Percentiles rank a stretch among this genome's conserved stretches.
phyloP scores from a whole-genome alignment of 495 filamentous ascomycete species.

The Xylaria acuta region DNA sequence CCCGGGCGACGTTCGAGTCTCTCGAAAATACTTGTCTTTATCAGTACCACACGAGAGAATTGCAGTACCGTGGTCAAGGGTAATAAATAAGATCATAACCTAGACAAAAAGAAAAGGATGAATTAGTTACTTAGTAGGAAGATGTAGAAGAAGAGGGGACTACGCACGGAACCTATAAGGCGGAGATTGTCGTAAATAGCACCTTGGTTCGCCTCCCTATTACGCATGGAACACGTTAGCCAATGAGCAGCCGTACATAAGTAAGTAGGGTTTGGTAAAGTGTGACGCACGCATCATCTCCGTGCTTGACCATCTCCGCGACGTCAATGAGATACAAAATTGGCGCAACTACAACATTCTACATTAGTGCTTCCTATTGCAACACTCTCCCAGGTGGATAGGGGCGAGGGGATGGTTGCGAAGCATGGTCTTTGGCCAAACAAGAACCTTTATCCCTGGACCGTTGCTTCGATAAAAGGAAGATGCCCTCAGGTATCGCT shows the following conservation, averaged over 20 bases:
- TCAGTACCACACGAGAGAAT: background rate
- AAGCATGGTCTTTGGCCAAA: too few species aligned
- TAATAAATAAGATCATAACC: background rate
- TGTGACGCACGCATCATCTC: background rate
- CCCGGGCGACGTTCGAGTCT: background rate
- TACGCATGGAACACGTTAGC: background rate
- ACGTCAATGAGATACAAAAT: background rate
- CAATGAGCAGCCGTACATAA: background rate
- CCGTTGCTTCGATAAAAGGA: background rate
- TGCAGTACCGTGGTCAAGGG: background rate
- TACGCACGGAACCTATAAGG: background rate
- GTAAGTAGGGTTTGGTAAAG: background rate
- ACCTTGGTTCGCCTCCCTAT: background rate
- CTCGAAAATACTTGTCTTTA: background rate
- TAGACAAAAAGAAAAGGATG: background rate
- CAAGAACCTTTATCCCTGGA: background rate
- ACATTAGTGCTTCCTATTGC: background rate
- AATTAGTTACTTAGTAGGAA: background rate
- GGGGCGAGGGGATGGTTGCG: background rate
- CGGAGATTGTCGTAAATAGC: background rate
- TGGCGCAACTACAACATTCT: background rate
- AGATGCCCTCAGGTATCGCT: background rate
- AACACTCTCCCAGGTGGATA: background rate
- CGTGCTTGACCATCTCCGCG: background rate
- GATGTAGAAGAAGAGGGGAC: background rate